Evolutionary conservation across 108 stramenopile species (phyloP).

Genomic region (Skeletonema costatum): DNA sequence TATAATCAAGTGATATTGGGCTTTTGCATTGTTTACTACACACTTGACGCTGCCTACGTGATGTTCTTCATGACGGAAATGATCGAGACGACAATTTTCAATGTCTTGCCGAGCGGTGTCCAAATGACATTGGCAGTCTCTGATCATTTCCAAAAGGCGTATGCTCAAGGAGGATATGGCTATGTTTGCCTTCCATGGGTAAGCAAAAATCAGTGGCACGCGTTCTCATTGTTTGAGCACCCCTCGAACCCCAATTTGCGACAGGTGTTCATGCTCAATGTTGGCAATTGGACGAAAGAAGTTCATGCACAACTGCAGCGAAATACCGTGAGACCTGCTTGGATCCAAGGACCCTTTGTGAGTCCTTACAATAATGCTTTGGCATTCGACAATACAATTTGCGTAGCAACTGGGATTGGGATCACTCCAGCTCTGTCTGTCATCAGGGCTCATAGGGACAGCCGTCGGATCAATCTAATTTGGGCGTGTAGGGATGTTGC

Average conservation of each 20-base stretch:
- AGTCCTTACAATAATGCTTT: constrained; percentile 51
- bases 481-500: constrained; percentile 52
- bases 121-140: constrained; percentile 42
- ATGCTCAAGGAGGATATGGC: constrained; percentile 38
- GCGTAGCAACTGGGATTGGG: constrained; percentile 52
- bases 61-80: constrained; percentile 57
- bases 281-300: constrained; percentile 55
- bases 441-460: constrained; percentile 43
- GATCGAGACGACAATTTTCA: constrained; percentile 46
- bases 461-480: constrained; percentile 50
- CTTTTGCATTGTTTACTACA: constrained; percentile 42
- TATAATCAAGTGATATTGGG: constrained; percentile 46
- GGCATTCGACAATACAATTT: constrained; percentile 50
- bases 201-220: constrained; percentile 52
- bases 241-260: constrained; percentile 37
- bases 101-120: constrained; percentile 35
- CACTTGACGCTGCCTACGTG: constrained; percentile 40
- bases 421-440: constrained; percentile 59
- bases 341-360: constrained; percentile 55
- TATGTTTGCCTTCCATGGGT: constrained; percentile 59
- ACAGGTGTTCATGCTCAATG: constrained; percentile 52
- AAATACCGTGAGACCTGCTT: constrained; percentile 47
- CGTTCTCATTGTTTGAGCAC: constrained; percentile 54
- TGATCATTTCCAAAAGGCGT: constrained; percentile 35
- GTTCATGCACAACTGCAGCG: constrained; percentile 41